Base-by-base conservation (phyloP, 2,329 filamentous ascomycete species). In the Kalmusia sp. region DNA sequence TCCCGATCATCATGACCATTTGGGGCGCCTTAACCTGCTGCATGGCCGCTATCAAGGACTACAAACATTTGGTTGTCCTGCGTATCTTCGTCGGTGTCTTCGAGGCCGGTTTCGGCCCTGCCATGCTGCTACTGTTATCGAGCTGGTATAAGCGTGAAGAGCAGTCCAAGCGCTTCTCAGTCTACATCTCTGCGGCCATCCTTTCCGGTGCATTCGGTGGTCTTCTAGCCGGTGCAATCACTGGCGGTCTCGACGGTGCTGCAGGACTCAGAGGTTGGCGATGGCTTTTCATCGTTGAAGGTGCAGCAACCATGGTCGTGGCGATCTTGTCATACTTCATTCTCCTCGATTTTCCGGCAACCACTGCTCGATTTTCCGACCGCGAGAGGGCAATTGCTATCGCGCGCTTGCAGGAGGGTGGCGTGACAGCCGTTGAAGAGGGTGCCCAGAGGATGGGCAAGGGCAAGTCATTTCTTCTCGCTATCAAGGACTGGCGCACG, bases 141-240 rank as follows among this genome's bases (percentile, higher is more conserved):
- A 83, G 77, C 1, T 87, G 84, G 84, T 87, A 87, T 62, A 81
- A 82, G 54, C 81, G 78, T 43, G 78, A 79, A 11, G 84, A 87
- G 59, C 78, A 86, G 35, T 80, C 81, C 0, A 83, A 83, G 45
- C 79, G 84, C 2, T 83, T 84, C 38, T 82, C 78, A 6, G 68
- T 87, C 1, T 86, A 84, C 59, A 82, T 85, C 55, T 82, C 83
- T n/a, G 82, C 81, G 1, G 82, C 82, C 0, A 80, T 85, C 2
- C 73, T 84, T 2, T 82, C 76, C 0, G 81, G 81, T n/a, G 82
- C 81, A 2, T 84, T 84, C 54, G 80, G 80, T 1, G 80, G 80
- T 3, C 64, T 84, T 1, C 65, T 83, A 6, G 80, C 79, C 25
- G 80, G 79, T 2, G 80, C 76, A 4, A 79, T 83, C 15, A 76